Evolutionary conservation across 176 grass and related monocot species (phyloP).

Genomic region (Poa annua): DNA sequence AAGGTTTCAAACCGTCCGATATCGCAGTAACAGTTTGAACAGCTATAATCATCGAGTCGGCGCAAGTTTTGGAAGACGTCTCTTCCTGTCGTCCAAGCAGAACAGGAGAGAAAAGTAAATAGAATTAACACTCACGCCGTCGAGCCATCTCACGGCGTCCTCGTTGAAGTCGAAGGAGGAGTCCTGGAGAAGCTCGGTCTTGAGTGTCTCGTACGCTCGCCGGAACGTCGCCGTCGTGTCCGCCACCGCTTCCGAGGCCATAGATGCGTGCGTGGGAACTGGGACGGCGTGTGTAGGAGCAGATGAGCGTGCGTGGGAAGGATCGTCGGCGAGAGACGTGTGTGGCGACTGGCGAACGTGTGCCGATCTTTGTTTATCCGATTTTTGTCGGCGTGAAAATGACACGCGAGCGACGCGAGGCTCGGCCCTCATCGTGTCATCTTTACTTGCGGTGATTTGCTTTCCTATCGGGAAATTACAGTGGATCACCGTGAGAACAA

Average conservation of each 20-base stretch:
- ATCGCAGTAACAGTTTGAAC: neutral
- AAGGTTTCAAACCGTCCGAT: neutral
- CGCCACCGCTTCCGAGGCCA: conserved; percentile 14
- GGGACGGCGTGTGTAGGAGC: neutral
- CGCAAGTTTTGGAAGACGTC: neutral
- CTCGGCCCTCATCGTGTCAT: neutral
- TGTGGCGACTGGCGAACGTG: neutral
- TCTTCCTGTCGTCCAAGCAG: neutral
- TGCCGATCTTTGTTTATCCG: neutral
- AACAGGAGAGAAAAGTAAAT: neutral
- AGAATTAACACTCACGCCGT: neutral
- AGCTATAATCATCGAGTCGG: too few relatives aligned
- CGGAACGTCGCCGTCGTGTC: conserved; percentile 29
- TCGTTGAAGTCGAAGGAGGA: conserved; percentile 42
- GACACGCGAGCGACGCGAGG: neutral
- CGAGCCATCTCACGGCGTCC: conserved; percentile 40
- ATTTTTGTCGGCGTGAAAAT: neutral
- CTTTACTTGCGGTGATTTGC: neutral
- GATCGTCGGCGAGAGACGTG: neutral
- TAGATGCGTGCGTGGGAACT: neutral
- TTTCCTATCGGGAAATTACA: too few relatives aligned
- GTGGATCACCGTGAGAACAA: too few relatives aligned
- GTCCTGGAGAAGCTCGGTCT: conserved; percentile 39
- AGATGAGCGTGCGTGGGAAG: neutral
- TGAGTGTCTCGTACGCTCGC: conserved; percentile 38